phyloP scores from a whole-genome alignment of 2,329 filamentous ascomycete species.

The Pyrenophora graminea region DNA sequence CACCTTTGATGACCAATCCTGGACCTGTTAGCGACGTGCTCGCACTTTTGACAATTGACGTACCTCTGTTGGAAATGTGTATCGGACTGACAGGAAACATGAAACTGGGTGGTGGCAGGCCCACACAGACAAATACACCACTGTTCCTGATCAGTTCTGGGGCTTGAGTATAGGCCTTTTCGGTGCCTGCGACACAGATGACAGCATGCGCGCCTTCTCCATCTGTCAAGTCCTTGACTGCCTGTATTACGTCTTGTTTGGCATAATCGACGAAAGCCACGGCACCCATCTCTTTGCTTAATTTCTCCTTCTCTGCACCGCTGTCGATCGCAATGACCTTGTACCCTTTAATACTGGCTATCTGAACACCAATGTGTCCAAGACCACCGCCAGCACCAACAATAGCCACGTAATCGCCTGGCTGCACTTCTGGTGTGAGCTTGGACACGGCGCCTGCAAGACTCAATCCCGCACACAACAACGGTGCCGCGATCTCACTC shows the following conservation, averaged over 20 bases:
- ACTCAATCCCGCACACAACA: slow-evolving; percentile 50
- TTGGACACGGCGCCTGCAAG: slow-evolving; percentile 85
- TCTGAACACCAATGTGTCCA: slow-evolving; percentile 79
- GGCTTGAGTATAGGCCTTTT: slow-evolving; percentile 51
- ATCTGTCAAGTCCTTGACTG: slow-evolving; percentile 48
- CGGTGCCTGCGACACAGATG: slow-evolving; percentile 54
- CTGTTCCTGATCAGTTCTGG: slow-evolving; percentile 50
- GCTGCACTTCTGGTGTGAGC: slow-evolving; percentile 71
- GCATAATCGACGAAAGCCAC: slow-evolving; percentile 77
- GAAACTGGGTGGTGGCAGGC: slow-evolving; percentile 51
- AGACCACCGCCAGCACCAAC: slow-evolving; percentile 84
- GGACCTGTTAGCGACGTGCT: neutral
- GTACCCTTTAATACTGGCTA: slow-evolving; percentile 81
- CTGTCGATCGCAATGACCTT: slow-evolving; percentile 81
- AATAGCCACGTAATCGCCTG: slow-evolving; percentile 78
- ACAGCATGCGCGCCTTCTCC: slow-evolving; percentile 53
- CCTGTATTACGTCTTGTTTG: slow-evolving; percentile 51
- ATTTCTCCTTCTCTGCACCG: slow-evolving; percentile 75
- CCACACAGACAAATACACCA: slow-evolving; percentile 55
- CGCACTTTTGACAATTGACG: neutral
- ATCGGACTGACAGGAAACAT: slow-evolving; percentile 53
- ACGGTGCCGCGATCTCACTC: slow-evolving; percentile 43
- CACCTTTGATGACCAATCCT: slow-evolving; percentile 52
- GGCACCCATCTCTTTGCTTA: slow-evolving; percentile 73
- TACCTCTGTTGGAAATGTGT: slow-evolving; percentile 53